phyloP scores from a whole-genome alignment of 371 early-diverging fungal species.

The Actinomortierella ambigua region DNA sequence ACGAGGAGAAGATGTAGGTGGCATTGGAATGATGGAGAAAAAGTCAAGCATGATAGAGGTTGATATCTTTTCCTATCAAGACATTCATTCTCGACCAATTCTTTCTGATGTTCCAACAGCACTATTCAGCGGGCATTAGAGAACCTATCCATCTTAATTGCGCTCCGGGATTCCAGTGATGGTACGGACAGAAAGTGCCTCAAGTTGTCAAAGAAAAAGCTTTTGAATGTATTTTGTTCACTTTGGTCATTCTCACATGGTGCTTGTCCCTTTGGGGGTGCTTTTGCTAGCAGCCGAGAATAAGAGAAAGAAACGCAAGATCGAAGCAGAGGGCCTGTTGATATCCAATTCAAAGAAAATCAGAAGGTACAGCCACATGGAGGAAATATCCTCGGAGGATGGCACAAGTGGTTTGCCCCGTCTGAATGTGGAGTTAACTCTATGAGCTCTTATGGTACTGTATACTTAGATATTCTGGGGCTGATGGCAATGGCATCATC shows the following conservation, averaged over 20 bases:
- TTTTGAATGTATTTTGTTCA: background rate
- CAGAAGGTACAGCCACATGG: slow-evolving; percentile 47
- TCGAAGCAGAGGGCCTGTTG: slow-evolving; percentile 59
- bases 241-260: slow-evolving; percentile 1
- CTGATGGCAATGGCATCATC: slow-evolving; percentile 43
- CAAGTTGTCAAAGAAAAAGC: slow-evolving; percentile 11
- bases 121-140: slow-evolving; percentile 61
- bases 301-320: slow-evolving; percentile 69
- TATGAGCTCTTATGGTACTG: background rate
- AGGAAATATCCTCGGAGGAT: too few species aligned
- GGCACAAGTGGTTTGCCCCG: too few species aligned
- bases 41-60: too few species aligned
- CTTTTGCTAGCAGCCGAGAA: slow-evolving; percentile 50
- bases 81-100: background rate
- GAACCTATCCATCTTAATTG: slow-evolving; percentile 57
- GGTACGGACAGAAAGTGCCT: slow-evolving; percentile 48
- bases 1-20: slow-evolving; percentile 49
- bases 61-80: too few species aligned
- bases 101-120: slow-evolving; percentile 30
- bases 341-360: slow-evolving; percentile 51
- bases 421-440: background rate
- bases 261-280: slow-evolving; percentile 1
- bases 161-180: slow-evolving; percentile 51
- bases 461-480: slow-evolving; percentile 22
- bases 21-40: background rate